Conservation (phyloP, 2,329 filamentous ascomycete genomes). For the Parascedosporium putredinis region DNA sequence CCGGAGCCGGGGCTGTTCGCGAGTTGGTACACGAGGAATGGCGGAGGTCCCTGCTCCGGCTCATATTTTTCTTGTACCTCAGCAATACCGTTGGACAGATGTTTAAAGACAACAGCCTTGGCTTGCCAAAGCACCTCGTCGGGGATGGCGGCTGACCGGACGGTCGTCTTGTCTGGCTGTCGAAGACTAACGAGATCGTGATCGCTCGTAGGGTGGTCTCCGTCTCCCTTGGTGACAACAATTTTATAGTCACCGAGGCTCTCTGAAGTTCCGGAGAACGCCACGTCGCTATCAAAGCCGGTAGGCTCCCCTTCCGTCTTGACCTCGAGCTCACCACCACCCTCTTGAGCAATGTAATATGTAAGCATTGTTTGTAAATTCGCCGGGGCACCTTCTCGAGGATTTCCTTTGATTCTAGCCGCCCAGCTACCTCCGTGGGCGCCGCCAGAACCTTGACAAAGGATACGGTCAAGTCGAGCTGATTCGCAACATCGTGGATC, state of each 20-base stretch:
- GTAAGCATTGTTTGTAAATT: slow-evolving; percentile 67
- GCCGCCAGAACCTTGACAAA: slow-evolving; percentile 87
- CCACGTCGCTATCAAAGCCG: slow-evolving; percentile 51
- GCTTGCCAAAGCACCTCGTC: slow-evolving; percentile 72
- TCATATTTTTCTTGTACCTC: slow-evolving; percentile 38
- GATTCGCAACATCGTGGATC: slow-evolving; percentile 82
- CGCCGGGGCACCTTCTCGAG: slow-evolving; percentile 55
- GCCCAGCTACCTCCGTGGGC: slow-evolving; percentile 85
- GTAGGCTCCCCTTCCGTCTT: slow-evolving; percentile 28
- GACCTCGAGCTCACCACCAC: slow-evolving; percentile 53
- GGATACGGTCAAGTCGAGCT: slow-evolving; percentile 80
- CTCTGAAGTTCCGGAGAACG: slow-evolving; percentile 57
- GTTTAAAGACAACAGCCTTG: slow-evolving; percentile 52
- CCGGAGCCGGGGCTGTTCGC: slow-evolving; percentile 57
- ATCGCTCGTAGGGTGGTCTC: slow-evolving; percentile 49
- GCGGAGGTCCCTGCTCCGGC: slow-evolving; percentile 62
- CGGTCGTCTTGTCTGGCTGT: slow-evolving; percentile 64
- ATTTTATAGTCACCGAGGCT: slow-evolving; percentile 73
- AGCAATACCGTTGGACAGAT: slow-evolving; percentile 40
- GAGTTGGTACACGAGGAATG: slow-evolving; percentile 77
- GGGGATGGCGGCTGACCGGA: slow-evolving; percentile 59
- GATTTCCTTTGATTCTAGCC: slow-evolving; percentile 72
- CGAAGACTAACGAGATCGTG: slow-evolving; percentile 60
- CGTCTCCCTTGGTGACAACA: slow-evolving; percentile 60
- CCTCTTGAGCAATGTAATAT: slow-evolving; percentile 77